A percentile compares a stretch with the other conserved stretches of the same genome.
Evolutionary conservation across 805 yeast genomes (phyloP).

Genomic region (Brettanomyces naardenensis): DNA sequence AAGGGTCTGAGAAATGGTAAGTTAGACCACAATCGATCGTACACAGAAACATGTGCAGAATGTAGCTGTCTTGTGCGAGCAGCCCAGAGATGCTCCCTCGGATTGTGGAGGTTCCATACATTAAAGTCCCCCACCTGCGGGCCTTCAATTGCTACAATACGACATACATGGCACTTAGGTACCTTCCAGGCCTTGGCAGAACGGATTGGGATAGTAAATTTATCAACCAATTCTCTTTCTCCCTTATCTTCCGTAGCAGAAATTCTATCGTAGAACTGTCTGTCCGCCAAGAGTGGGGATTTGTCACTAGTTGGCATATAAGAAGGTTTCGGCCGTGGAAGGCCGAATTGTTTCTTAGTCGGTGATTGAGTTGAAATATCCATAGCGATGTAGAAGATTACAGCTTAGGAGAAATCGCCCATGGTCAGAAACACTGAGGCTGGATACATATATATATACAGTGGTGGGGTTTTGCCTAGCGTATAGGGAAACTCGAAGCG

Average conservation of each 20-base stretch:
- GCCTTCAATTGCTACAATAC: constrained; percentile 58
- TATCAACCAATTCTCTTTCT: constrained; percentile 34
- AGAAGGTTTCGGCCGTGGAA: constrained; percentile 43
- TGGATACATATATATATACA: too few relatives aligned
- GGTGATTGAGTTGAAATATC: constrained; percentile 19
- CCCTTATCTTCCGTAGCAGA: constrained; percentile 28
- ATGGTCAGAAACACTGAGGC: too few relatives aligned
- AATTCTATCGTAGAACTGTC: constrained; percentile 36
- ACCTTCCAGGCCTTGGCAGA: constrained; percentile 56
- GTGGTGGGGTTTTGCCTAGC: too few relatives aligned
- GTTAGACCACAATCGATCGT: constrained; percentile 58
- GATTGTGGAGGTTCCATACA: constrained; percentile 54
- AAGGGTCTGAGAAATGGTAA: constrained; percentile 59
- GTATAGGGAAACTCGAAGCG: too few relatives aligned
- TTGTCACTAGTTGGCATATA: constrained; percentile 45
- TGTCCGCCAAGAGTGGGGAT: constrained; percentile 44
- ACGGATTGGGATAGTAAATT: constrained; percentile 41
- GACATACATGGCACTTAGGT: constrained; percentile 51
- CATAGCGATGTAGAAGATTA: too few relatives aligned
- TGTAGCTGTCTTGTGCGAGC: constrained; percentile 61
- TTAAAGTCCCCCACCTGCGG: constrained; percentile 68
- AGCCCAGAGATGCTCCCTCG: constrained; percentile 63
- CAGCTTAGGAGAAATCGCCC: too few relatives aligned
- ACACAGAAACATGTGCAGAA: constrained; percentile 52
- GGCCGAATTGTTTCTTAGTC: constrained; percentile 14